Base-by-base conservation (phyloP, 169 alveolate genomes). In the Cryptosporidium ryanae region DNA sequence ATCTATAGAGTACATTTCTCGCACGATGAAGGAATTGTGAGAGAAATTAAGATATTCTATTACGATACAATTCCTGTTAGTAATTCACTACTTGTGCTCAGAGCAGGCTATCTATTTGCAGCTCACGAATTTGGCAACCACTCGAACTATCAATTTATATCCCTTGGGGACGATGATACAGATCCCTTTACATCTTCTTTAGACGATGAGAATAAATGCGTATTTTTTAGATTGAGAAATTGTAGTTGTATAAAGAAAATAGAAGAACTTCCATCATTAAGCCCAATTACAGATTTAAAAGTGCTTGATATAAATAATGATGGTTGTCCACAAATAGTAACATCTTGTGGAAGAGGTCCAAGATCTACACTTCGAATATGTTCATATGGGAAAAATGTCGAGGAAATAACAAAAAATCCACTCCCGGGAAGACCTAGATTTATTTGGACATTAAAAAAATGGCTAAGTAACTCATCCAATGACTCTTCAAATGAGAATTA, bases 111-210 rank as follows among this genome's bases (percentile, higher is more conserved):
- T 82, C 89, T 98, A 32, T 98, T 98, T 90, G 98, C 97, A 15
- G 98, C 99, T 0, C 94, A 98, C 57, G 99, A 98, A 90, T 96
- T 94, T 82, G 99, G 99, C 27, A 95, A 97, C 89, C 99, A 98
- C 84, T 67, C 84, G 29, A 90, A 95, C 46, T 96, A 95, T 82
- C 94, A 93, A 63, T 93, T 96, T 66, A 76, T 92, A 29, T 91
- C 93, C 17, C 91, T 94, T 81, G 96, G 95, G 0, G 92, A 91
- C 49, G 94, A 95, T 27, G 93, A 90, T 27, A 90, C 89, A 50
- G 97, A 94, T 54, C 93, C 97, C 52, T 94, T 96, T 82, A 94
- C 98, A 49, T 94, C 97, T 25, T 90, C 93, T 48, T 97, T 93
- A 89, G 98, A 96, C 15, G 94, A 93, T 70, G 94, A 94, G 38